Evolutionary conservation across 108 stramenopile species (phyloP).

Genomic region (Schizochytrium sp.): DNA sequence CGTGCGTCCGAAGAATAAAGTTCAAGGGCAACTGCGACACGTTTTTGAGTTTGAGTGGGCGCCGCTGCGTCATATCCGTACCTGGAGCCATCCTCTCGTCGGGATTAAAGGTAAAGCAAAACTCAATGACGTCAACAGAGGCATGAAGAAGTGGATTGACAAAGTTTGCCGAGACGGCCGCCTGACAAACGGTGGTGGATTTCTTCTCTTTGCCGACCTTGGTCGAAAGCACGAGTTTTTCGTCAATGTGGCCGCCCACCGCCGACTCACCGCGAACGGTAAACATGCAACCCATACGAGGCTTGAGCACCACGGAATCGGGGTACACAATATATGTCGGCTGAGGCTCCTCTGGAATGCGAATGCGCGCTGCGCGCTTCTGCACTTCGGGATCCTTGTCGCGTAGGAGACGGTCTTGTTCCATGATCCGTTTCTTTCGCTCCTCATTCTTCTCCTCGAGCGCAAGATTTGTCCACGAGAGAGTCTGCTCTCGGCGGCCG

Average conservation of each 20-base stretch:
- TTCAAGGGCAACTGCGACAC: constrained; percentile 33
- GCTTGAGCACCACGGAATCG: neutral
- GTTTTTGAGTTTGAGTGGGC: constrained; percentile 42
- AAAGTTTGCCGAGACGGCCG: constrained; percentile 41
- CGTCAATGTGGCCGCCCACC: constrained; percentile 28
- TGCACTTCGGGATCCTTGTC: constrained; percentile 34
- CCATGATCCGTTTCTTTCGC: constrained; percentile 29
- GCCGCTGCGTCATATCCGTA: neutral
- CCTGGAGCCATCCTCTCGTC: constrained; percentile 17
- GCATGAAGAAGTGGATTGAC: constrained; percentile 48
- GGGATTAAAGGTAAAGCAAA: constrained; percentile 42
- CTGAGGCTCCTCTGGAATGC: neutral
- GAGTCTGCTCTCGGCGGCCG: constrained; percentile 47
- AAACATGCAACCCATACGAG: neutral
- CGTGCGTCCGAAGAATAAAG: constrained; percentile 31
- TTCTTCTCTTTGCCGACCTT: constrained; percentile 50
- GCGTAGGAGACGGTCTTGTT: neutral
- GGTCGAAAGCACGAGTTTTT: constrained; percentile 39
- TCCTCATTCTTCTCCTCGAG: constrained; percentile 20
- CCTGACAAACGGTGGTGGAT: constrained; percentile 27
- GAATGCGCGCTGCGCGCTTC: neutral
- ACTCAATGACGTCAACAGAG: constrained; percentile 26
- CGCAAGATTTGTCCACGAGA: constrained; percentile 52
- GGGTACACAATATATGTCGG: neutral
- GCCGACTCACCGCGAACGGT: constrained; percentile 30